Evolutionary conservation across 495 filamentous ascomycete species (phyloP).

Genomic region (Pseudoneurospora amorphoporcata): DNA sequence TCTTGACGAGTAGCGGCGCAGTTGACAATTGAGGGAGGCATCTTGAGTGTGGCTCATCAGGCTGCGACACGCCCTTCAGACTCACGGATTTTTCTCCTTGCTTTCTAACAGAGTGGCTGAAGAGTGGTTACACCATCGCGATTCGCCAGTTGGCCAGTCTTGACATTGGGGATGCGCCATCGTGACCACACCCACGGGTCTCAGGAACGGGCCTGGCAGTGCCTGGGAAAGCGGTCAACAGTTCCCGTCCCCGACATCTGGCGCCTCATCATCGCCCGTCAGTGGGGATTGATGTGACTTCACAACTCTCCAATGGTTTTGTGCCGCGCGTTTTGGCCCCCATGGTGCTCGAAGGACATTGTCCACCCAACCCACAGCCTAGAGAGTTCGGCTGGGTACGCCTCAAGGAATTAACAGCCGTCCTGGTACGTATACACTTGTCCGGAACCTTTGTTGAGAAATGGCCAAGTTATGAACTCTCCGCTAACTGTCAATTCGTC

Average conservation of each 20-base stretch:
- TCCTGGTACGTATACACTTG: neutral
- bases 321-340: neutral
- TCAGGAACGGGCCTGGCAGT: neutral
- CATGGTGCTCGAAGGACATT: neutral
- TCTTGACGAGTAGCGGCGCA: neutral
- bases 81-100: neutral
- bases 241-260: neutral
- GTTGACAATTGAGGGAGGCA: neutral
- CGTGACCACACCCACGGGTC: neutral
- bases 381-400: neutral
- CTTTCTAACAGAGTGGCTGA: neutral
- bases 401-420: neutral
- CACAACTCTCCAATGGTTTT: neutral
- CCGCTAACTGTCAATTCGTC: neutral
- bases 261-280: neutral
- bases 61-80: neutral
- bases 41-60: neutral
- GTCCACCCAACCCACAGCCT: neutral
- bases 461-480: neutral
- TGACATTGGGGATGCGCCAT: neutral
- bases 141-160: neutral
- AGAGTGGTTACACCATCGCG: neutral
- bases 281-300: neutral
- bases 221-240: neutral
- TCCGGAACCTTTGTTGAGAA: neutral